Percentiles rank a stretch among this genome's conserved stretches.
Evolutionary conservation across 306 rosid species (phyloP).

Genomic region (Mimosa pudica): DNA sequence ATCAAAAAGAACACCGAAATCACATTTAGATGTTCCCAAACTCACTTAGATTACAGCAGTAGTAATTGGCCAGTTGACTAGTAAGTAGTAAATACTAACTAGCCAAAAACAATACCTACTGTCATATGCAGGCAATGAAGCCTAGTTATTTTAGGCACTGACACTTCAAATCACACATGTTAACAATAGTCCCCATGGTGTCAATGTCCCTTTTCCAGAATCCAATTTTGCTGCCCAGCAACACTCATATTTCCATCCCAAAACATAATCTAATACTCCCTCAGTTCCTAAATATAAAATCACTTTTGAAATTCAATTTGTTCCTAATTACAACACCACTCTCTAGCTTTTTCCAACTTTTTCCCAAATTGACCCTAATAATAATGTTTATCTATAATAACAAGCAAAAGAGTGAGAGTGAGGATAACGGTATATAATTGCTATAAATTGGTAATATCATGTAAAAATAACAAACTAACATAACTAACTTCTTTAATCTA

Average conservation of each 20-base stretch:
- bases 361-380: too few species aligned
- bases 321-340: too few species aligned
- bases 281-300: too few species aligned
- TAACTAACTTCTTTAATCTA: too few species aligned
- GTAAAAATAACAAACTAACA: too few species aligned
- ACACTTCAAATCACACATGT: background rate
- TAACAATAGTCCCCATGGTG: background rate
- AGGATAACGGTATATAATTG: too few species aligned
- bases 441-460: too few species aligned
- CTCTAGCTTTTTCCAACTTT: too few species aligned
- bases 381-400: too few species aligned
- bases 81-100: background rate
- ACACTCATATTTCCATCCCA: background rate
- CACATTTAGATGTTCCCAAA: background rate
- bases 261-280: too few species aligned
- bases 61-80: background rate
- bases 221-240: background rate
- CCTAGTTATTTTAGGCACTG: background rate
- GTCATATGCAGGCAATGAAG: background rate
- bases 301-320: too few species aligned
- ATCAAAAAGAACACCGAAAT: slow-evolving; percentile 1
- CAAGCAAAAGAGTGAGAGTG: too few species aligned
- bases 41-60: background rate
- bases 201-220: background rate
- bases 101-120: background rate